A percentile compares a stretch with the other conserved stretches of the same genome.
Evolutionary conservation across 306 rosid species (phyloP).

Genomic region (Quercus parvula): DNA sequence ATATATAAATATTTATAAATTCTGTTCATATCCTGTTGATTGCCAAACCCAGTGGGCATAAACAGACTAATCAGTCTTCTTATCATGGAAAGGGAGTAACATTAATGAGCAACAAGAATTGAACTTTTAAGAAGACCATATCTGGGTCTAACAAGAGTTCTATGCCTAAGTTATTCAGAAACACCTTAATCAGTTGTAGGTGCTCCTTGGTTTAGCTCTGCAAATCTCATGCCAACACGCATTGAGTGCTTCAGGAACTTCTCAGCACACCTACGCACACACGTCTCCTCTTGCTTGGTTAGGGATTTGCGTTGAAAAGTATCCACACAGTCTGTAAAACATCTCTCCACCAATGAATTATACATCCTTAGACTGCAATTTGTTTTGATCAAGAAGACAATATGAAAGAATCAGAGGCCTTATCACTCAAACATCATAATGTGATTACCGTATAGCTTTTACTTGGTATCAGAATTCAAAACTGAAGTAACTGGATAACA

Average conservation of each 20-base stretch:
- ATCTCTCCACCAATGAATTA: slow-evolving; percentile 54
- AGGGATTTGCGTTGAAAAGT: slow-evolving; percentile 44
- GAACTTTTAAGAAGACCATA: neutral
- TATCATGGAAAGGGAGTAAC: neutral
- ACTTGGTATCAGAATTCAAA: neutral
- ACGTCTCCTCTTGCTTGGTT: slow-evolving; percentile 51
- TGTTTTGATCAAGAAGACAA: neutral
- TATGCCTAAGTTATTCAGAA: neutral
- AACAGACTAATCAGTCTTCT: neutral
- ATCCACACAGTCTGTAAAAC: slow-evolving; percentile 46
- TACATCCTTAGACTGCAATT: slow-evolving; percentile 50
- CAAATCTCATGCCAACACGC: slow-evolving; percentile 56
- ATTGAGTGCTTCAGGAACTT: slow-evolving; percentile 55
- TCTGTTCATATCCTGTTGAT: neutral
- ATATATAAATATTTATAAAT: neutral
- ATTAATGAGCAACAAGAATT: neutral
- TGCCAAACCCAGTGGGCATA: neutral
- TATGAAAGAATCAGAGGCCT: neutral
- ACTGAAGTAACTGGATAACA: neutral
- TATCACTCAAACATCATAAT: neutral
- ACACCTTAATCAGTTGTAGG: slow-evolving; percentile 37
- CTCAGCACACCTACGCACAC: slow-evolving; percentile 57
- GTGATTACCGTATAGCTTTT: neutral
- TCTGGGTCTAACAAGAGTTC: neutral
- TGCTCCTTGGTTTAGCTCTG: slow-evolving; percentile 56